phyloP scores from a whole-genome alignment of 305 asterid species.

The Solanum hybrid region DNA sequence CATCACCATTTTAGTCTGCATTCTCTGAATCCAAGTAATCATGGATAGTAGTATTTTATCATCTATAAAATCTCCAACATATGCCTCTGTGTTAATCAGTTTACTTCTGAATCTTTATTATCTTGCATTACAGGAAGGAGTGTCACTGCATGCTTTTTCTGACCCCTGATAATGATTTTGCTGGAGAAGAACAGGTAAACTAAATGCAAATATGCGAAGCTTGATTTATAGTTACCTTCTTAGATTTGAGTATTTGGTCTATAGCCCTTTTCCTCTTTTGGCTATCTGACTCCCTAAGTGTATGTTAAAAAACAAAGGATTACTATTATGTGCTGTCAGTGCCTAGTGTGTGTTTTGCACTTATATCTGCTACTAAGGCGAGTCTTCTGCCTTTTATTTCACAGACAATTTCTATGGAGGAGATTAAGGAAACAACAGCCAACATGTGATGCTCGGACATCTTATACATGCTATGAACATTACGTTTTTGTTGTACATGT shows the following conservation, averaged over 20 bases:
- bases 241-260: neutral
- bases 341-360: neutral
- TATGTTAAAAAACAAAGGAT: neutral
- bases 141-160: constrained; percentile 99
- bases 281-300: neutral
- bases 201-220: neutral
- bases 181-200: constrained; percentile 84
- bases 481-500: neutral
- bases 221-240: neutral
- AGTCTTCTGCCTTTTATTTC: constrained; percentile 2
- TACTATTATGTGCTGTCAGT: neutral
- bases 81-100: neutral
- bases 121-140: constrained; percentile 64
- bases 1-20: neutral
- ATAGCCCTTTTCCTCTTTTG: neutral
- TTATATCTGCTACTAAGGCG: neutral
- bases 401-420: constrained; percentile 51
- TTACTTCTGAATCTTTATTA: neutral
- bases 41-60: neutral
- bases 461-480: neutral
- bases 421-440: constrained; percentile 53
- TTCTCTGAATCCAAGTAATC: neutral
- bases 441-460: constrained; percentile 31
- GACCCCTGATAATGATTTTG: constrained; percentile 84
- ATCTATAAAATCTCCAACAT: neutral